Base-by-base conservation (phyloP, 2,329 filamentous ascomycete genomes). In the Pyrenophora tritici-repentis region DNA sequence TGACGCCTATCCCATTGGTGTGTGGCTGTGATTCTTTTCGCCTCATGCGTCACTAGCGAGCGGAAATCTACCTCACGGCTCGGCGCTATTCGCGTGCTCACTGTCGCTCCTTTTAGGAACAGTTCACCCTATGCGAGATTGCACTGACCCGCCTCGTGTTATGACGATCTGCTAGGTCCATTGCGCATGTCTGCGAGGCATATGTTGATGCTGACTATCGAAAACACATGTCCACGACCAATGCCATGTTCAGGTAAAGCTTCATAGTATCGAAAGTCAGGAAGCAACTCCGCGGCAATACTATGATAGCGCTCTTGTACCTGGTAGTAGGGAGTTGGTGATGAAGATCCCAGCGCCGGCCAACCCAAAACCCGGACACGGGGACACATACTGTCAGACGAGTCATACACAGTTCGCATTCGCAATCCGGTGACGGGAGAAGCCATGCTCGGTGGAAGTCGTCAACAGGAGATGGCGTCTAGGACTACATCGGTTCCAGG, bases 341-440 rank as follows among this genome's bases (percentile, higher is more conserved):
- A 26, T 20, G 18, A 37, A 17, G n/a, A 29, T 16, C 24, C 6
- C 47, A 20, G 37, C 33, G 20, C 43, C 42, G 43, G 42, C 17
- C 32, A n/a, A 24, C 33, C 42, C 20, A 40, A 35, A 26, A 37
- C 43, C 43, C 33, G 26, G 43, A 42, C 18, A 14, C 37, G 18
- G 8, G 33, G 22, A 32, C 48, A 51, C n/a, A n/a, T 45, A 24
- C 41, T 14, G 26, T 22, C 37, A 37, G 24, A 9, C 48, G 43
- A 51, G 37, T 47, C 48, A 47, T 41, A 35, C 16, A 17, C 7
- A 29, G 3, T 10, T 37, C 20, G 37, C 20, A n/a, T 10, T 37
- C 20, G 37, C 20, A n/a, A 14, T 32, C 16, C 22, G 41, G 16
- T 40, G 29, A 39, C 39, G 43, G 31, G 18, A 17, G 37, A 31